phyloP scores from a whole-genome alignment of 2,329 filamentous ascomycete species.

The Trichoderma simmonsii region DNA sequence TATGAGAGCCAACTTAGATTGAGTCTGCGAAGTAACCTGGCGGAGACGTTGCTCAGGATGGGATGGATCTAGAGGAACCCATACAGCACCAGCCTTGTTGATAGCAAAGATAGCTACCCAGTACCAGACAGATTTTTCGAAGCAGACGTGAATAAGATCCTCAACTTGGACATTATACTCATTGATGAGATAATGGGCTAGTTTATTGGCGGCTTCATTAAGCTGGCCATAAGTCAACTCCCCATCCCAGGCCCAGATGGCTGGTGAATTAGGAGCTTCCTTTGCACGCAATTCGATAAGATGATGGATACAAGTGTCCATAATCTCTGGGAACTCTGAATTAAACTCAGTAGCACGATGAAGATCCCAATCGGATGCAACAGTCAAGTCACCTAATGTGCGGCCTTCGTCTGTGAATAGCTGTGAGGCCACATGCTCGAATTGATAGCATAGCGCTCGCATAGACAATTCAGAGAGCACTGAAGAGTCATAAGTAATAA shows the following conservation, averaged over 20 bases:
- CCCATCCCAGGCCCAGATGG: slow-evolving; percentile 25
- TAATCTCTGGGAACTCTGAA: neutral
- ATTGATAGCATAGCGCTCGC: slow-evolving; percentile 4
- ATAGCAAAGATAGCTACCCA: slow-evolving; percentile 27
- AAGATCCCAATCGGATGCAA: slow-evolving; percentile 12
- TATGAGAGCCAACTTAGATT: neutral
- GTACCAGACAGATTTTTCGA: slow-evolving; percentile 24
- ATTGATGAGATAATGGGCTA: neutral
- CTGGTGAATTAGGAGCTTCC: neutral
- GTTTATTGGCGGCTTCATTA: neutral
- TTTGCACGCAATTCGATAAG: neutral
- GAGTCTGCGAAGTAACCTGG: neutral
- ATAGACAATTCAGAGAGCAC: neutral
- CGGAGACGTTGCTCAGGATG: neutral
- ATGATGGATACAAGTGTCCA: slow-evolving; percentile 8
- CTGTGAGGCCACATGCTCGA: slow-evolving; percentile 1
- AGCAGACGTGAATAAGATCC: slow-evolving; percentile 22
- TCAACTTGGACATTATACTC: slow-evolving; percentile 23
- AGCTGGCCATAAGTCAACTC: slow-evolving; percentile 23
- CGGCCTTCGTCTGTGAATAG: neutral
- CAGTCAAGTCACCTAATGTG: neutral
- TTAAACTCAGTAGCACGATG: neutral
- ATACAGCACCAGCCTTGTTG: slow-evolving; percentile 27
- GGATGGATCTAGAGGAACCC: slow-evolving; percentile 12
- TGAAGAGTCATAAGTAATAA: neutral